These are phyloP conservation scores for Carallia brachiata DNA, from an alignment of 345 rosid species.

Conservation along the genomic window DNA sequence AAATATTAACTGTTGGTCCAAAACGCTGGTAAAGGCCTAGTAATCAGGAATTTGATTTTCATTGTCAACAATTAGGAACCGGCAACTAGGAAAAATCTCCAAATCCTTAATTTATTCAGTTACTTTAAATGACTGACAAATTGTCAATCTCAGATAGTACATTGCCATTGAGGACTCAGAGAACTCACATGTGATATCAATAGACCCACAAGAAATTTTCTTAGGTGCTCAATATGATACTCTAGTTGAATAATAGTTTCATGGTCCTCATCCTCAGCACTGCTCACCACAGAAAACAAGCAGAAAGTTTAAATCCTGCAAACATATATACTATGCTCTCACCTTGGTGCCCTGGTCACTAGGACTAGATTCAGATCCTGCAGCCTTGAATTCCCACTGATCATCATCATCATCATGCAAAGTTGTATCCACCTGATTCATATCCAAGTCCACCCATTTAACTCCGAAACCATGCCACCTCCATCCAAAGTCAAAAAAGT, in stretches of 20 bases:
- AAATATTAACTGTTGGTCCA: no score
- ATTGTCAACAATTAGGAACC: no score
- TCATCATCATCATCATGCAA: slow-evolving; percentile 25
- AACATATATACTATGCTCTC: neutral
- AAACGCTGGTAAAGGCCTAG: no score
- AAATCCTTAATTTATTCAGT: neutral
- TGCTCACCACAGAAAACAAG: neutral
- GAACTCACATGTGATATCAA: neutral
- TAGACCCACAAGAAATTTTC: neutral
- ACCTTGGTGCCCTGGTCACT: slow-evolving; percentile 13
- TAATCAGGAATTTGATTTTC: no score
- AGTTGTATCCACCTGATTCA: slow-evolving; percentile 6
- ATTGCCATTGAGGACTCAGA: neutral
- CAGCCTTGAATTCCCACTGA: slow-evolving; percentile 41
- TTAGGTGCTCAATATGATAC: neutral
- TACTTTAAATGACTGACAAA: neutral
- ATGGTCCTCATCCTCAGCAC: no score
- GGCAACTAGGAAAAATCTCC: no score
- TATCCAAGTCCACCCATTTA: slow-evolving; percentile 3
- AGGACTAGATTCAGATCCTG: slow-evolving; percentile 20
- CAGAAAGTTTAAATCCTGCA: neutral
- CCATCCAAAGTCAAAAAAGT: slow-evolving; percentile 6
- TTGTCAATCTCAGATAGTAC: neutral
- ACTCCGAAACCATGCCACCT: neutral
- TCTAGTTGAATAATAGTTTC: neutral